Conservation (phyloP, 805 yeast genomes). For the Pichia thaimueangensis region DNA sequence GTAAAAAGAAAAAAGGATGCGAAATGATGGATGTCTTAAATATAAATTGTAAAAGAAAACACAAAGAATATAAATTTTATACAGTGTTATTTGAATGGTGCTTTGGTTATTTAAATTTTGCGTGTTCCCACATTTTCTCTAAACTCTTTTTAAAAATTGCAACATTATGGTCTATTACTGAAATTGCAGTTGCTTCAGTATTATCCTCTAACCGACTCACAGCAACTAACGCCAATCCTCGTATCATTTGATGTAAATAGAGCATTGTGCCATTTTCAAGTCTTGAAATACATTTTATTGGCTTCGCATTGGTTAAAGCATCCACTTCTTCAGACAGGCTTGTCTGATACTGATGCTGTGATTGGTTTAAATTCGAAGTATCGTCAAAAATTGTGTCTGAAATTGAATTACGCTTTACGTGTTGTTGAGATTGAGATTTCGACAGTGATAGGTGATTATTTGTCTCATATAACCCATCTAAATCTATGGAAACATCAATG, state of each 20-base stretch:
- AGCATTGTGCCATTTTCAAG: constrained; percentile 80
- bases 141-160: constrained; percentile 71
- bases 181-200: constrained; percentile 40
- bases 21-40: no score
- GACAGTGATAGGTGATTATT: constrained; percentile 1
- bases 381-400: constrained; percentile 7
- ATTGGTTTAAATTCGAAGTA: not conserved
- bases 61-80: no score
- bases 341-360: constrained; percentile 2
- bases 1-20: no score
- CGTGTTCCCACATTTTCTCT: constrained; percentile 60
- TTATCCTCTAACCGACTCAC: constrained; percentile 63
- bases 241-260: constrained; percentile 84
- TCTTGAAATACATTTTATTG: constrained; percentile 55
- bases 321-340: constrained; percentile 1
- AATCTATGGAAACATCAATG: constrained; percentile 87
- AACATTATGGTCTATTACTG: constrained; percentile 86
- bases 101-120: constrained; percentile 22
- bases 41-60: no score
- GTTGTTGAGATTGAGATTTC: not conserved
- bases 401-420: constrained; percentile 3
- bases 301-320: constrained; percentile 13
- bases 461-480: constrained; percentile 63
- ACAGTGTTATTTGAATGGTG: no score
- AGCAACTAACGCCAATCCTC: constrained; percentile 89